phyloP scores from a whole-genome alignment of 2,329 filamentous ascomycete species.

The Penicillium crustosum region DNA sequence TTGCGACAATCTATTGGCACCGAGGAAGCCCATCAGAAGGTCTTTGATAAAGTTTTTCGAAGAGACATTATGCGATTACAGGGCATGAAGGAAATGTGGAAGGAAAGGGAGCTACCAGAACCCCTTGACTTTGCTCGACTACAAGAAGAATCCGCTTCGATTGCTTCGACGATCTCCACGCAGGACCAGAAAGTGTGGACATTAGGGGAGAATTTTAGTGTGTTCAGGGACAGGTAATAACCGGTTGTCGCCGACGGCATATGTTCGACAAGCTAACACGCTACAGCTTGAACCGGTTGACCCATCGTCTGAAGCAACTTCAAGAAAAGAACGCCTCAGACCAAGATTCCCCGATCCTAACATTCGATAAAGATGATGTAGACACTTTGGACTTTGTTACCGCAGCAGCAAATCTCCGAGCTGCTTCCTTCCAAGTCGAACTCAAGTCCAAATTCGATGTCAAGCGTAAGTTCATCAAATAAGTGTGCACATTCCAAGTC shows the following conservation, averaged over 20 bases:
- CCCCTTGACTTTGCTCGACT: slow-evolving; percentile 68
- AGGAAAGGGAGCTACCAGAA: slow-evolving; percentile 71
- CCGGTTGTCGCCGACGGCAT: background rate
- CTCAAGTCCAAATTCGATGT: slow-evolving; percentile 90
- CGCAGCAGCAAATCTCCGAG: slow-evolving; percentile 84
- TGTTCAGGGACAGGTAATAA: slow-evolving; percentile 74
- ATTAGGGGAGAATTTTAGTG: slow-evolving; percentile 76
- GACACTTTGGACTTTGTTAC: slow-evolving; percentile 95
- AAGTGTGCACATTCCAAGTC: background rate
- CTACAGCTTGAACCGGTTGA: slow-evolving; percentile 67
- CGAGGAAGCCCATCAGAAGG: slow-evolving; percentile 69
- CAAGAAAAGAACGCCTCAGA: slow-evolving; percentile 52
- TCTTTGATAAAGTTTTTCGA: slow-evolving; percentile 92
- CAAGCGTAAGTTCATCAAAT: slow-evolving; percentile 59
- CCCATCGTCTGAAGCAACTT: slow-evolving; percentile 67
- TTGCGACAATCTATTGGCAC: slow-evolving; percentile 81
- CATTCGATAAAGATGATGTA: slow-evolving; percentile 94
- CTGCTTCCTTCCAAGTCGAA: slow-evolving; percentile 84
- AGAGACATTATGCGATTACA: slow-evolving; percentile 78
- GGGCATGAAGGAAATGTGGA: slow-evolving; percentile 97
- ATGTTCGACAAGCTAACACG: slow-evolving; percentile 12
- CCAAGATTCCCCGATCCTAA: slow-evolving; percentile 59
- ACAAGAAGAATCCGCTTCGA: slow-evolving; percentile 52
- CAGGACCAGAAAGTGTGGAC: slow-evolving; percentile 78
- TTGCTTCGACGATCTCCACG: slow-evolving; percentile 55